Base-by-base conservation (phyloP, 176 grass and related monocot species). In the Bothriochloa decipiens region DNA sequence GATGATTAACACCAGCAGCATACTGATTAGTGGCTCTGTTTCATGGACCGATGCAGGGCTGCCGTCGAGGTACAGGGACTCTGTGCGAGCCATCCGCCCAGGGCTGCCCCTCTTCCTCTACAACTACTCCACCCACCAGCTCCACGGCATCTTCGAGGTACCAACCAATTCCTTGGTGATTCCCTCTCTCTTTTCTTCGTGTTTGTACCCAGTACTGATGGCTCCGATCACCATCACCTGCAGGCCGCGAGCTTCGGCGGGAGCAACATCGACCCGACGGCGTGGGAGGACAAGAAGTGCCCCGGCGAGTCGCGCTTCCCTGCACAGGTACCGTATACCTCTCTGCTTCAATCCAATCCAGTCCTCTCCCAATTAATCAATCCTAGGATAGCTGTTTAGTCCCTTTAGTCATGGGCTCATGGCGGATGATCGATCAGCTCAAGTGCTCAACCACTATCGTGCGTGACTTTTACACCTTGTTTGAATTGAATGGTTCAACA, bases 251-350 rank as follows among this genome's bases (percentile, higher is more conserved):
- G 97, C 86, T 99, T 99, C 74, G 97, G 97, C 68, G 97, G 93
- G 83, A 87, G 87, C 8, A 96, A 99, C 88, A 99, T 99, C 69
- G 97, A 99, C 87, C 91, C 91, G 65, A 84, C 90, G 80, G 97
- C 97, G n/a, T 99, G 97, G 97, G 97, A 96, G 88, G 93, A 99
- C 90, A 99, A 99, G 88, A 99, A 99, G 77, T 96, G 93, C 82
- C 79, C 88, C 72, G 91, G 93, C 46, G 97, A 99, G 86, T 99
- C 97, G 26, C 93, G 97, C 53, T 99, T 99, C 86, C 97, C 97
- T 28, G 89, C 97, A 9, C 97, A 99, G 91, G 96, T 96, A 36
- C 37, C 29, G 29, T 32, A 32, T 32, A 28, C 40, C 29, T 13
- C 6, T 22, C 16, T 4, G 26, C 77, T 20, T 23, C 37, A 13